Conservation (phyloP, 2,329 filamentous ascomycete genomes). For the Chalara sp. region DNA sequence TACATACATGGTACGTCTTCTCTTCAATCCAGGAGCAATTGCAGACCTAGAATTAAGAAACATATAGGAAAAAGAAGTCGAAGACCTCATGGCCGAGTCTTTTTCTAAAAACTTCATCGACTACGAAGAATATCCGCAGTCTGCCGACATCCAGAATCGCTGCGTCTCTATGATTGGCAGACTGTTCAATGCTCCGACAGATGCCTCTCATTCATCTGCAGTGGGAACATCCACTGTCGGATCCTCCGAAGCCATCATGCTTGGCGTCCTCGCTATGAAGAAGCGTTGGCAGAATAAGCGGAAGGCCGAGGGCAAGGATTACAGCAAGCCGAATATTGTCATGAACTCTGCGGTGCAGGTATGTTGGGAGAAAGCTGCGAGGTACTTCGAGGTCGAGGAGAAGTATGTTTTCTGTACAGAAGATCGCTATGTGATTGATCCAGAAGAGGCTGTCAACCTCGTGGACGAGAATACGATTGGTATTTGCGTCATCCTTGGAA, state of each 20-base stretch:
- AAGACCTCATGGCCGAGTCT: conserved; percentile 89
- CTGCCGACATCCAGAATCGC: conserved; percentile 82
- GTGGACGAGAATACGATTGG: conserved; percentile 74
- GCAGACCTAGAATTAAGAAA: too few species aligned
- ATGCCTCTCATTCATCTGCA: conserved; percentile 50
- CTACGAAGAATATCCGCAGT: conserved; percentile 78
- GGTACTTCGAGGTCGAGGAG: conserved; percentile 92
- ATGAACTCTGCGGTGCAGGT: conserved; percentile 97
- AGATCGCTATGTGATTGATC: conserved; percentile 58
- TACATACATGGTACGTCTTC: conserved; percentile 74
- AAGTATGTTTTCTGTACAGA: conserved; percentile 63
- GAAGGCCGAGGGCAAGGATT: conserved; percentile 74
- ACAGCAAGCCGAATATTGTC: conserved; percentile 78
- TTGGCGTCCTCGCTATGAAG: conserved; percentile 86
- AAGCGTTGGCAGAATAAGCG: conserved; percentile 86
- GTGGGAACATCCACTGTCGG: conserved; percentile 87
- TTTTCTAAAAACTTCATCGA: conserved; percentile 96
- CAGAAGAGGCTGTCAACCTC: conserved; percentile 50
- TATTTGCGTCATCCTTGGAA: conserved; percentile 85
- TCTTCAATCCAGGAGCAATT: conserved; percentile 1
- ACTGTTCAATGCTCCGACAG: conserved; percentile 72
- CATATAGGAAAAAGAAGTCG: conserved; percentile 77
- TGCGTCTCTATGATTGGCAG: conserved; percentile 87
- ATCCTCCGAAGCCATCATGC: conserved; percentile 83
- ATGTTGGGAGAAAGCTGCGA: conserved; percentile 89